A percentile compares a stretch with the other conserved stretches of the same genome.
Conservation (phyloP, 2,329 filamentous ascomycete genomes). For the Colletotrichum acutatum region DNA sequence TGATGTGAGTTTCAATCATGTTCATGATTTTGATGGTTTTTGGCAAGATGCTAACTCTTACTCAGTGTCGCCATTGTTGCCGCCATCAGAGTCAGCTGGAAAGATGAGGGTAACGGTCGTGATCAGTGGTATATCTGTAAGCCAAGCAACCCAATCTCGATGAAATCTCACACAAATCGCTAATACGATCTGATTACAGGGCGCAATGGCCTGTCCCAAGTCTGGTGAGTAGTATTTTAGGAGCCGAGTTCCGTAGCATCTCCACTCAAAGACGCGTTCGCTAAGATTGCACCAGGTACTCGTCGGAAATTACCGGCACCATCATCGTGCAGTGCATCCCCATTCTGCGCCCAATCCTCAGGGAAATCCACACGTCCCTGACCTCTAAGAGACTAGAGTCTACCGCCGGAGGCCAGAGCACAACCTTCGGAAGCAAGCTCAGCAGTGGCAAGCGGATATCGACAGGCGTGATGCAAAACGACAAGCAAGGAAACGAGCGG, state of each 20-base stretch:
- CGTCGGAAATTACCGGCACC: constrained; percentile 62
- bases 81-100: constrained; percentile 60
- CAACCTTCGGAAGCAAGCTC: constrained; percentile 29
- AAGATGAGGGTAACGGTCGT: constrained; percentile 56
- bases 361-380: constrained; percentile 35
- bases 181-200: constrained; percentile 36
- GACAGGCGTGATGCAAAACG: constrained; percentile 2
- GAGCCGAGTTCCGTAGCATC: background rate
- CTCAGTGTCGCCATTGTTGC: constrained; percentile 57
- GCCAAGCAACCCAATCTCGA: constrained; percentile 6
- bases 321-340: constrained; percentile 67
- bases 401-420: constrained; percentile 29
- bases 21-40: background rate
- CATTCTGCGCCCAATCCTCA: constrained; percentile 58
- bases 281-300: constrained; percentile 47
- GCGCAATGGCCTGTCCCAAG: constrained; percentile 57
- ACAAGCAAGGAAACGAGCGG: constrained; percentile 28
- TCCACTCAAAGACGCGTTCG: background rate
- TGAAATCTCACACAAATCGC: background rate
- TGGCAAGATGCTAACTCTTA: background rate
- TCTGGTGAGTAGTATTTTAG: constrained; percentile 47
- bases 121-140: constrained; percentile 60
- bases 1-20: constrained; percentile 46
- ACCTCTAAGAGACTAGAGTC: constrained; percentile 35
- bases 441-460: constrained; percentile 31